Base-by-base conservation (phyloP, 352 stramenopile genomes). In the Aphanomyces cochlioides region DNA sequence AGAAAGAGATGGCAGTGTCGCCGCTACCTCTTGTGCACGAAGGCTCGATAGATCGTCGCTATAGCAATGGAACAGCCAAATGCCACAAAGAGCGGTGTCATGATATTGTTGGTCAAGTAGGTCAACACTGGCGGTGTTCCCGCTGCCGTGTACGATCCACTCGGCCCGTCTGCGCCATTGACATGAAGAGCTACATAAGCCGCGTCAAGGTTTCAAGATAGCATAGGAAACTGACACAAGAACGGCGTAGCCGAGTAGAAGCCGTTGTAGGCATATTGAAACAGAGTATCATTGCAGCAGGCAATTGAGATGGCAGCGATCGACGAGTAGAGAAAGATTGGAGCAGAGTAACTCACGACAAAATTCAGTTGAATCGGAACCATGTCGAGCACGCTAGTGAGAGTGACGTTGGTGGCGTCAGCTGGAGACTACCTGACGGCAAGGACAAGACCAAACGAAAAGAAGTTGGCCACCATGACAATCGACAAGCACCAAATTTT, bases 401-500 rank as follows among this genome's bases (percentile, higher is more conserved):
- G 28, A 28, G 17, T 50, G 43, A n/a, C 43, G 43, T 50, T 50
- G 1, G 17, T 50, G 43, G 17, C 10, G 43, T 0, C 10, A n/a
- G 43, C 17, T 50, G 1, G 43, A 50, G 10, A 50, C 17, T 50
- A 50, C 43, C 43, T 70, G 13, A 70, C 15, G 28, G 10, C 15
- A 2, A 70, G 39, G 28, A 70, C 17, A 4, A 47, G 40, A 6
- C 19, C 64, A 36, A 70, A 70, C 19, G 64, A 61, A 63, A 63
- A 47, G 21, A 70, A 70, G 3, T 56, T 70, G 1, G 47, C 64
- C 4, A 45, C 36, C 64, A 70, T 70, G 37, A 60, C 19, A 38
- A 10, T 34, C 19, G 64, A 70, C 4, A 70, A 34, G 5, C 43
- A 59, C 64, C 64, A 70, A 50, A 70, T 70, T 47, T 70, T 70